Conservation (phyloP, 106 monocot species). For the Amphibolis antarctica region DNA sequence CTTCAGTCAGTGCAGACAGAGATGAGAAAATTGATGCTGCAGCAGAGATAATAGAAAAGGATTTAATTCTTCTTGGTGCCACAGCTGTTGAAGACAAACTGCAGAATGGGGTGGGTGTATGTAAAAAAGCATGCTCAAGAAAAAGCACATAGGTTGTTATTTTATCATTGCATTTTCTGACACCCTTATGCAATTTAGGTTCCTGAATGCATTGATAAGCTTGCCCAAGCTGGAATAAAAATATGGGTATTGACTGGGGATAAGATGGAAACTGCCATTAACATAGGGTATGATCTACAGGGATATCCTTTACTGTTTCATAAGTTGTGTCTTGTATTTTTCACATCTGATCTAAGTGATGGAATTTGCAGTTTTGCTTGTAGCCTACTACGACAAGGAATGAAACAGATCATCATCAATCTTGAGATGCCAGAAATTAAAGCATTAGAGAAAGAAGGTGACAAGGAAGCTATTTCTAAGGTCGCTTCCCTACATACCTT, state of each 20-base stretch:
- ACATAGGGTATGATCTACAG: conserved; percentile 61
- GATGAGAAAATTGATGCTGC: conserved; percentile 80
- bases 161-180: neutral
- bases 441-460: conserved; percentile 65
- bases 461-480: conserved; percentile 54
- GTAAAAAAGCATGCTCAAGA: neutral
- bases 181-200: conserved; percentile 29
- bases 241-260: conserved; percentile 97
- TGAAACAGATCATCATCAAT: conserved; percentile 83
- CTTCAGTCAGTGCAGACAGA: conserved; percentile 68
- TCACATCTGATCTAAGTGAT: neutral
- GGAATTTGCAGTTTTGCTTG: conserved; percentile 60
- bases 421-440: conserved; percentile 63
- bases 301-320: neutral
- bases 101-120: conserved; percentile 71
- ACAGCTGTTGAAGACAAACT: conserved; percentile 98
- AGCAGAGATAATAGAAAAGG: conserved; percentile 59
- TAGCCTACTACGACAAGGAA: conserved; percentile 88
- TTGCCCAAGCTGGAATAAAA: conserved; percentile 94
- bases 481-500: too few species aligned
- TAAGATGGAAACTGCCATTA: conserved; percentile 98
- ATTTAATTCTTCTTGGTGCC: conserved; percentile 85
- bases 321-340: neutral
- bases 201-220: conserved; percentile 93
- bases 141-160: neutral